phyloP scores from a whole-genome alignment of 2,329 filamentous ascomycete species.

The Simplicillium aogashimaense region DNA sequence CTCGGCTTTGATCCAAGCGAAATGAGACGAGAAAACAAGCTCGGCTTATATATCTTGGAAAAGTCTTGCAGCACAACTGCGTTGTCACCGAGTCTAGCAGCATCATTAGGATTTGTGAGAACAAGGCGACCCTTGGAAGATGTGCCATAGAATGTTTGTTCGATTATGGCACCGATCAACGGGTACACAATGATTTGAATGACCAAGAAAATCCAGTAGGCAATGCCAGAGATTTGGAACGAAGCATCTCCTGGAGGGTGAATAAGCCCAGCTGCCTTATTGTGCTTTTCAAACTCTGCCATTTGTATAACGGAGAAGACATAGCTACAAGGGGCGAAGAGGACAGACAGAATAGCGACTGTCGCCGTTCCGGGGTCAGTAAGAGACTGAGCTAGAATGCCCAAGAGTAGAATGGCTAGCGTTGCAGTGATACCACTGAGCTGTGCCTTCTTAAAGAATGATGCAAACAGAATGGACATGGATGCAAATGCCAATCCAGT shows the following conservation, averaged over 20 bases:
- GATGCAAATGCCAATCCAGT: conserved; percentile 69
- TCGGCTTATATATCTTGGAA: conserved; percentile 68
- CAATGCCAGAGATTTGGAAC: conserved; percentile 63
- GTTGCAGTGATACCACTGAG: conserved; percentile 75
- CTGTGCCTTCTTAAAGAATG: conserved; percentile 80
- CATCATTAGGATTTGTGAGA: conserved; percentile 14
- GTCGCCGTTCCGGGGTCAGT: conserved; percentile 50
- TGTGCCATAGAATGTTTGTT: conserved; percentile 67
- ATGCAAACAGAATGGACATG: conserved; percentile 69
- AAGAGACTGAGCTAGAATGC: conserved; percentile 71
- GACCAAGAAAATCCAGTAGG: conserved; percentile 66
- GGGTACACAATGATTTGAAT: conserved; percentile 74
- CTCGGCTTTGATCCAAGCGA: conserved; percentile 26
- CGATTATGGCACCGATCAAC: conserved; percentile 62
- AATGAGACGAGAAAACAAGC: conserved; percentile 45
- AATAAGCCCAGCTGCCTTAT: conserved; percentile 49
- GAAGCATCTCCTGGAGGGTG: conserved; percentile 52
- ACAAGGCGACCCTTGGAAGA: conserved; percentile 51
- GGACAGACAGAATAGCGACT: conserved; percentile 58
- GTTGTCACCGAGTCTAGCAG: conserved; percentile 19
- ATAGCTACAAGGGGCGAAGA: conserved; percentile 85
- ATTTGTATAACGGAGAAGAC: conserved; percentile 70
- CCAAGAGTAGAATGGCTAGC: conserved; percentile 63
- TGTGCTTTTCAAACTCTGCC: conserved; percentile 63
- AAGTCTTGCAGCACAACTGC: conserved; percentile 66